Base-by-base conservation (phyloP, 768 basidiomycete genomes). In the Gymnopilus dilepis region DNA sequence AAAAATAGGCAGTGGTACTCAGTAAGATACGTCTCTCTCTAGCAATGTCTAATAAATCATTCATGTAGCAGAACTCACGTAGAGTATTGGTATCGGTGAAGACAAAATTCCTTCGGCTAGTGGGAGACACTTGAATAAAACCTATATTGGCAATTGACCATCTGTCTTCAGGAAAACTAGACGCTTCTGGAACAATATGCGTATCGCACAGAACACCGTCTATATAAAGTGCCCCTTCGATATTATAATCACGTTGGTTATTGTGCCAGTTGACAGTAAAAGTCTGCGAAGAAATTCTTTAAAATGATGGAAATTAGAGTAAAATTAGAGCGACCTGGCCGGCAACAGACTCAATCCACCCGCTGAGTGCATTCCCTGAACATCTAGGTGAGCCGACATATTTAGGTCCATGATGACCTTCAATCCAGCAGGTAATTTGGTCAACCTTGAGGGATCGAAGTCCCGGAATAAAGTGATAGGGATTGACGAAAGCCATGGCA, bases 211-310 rank as follows among this genome's bases (percentile, higher is more conserved):
- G 63, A 11, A 66, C 51, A 24, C 72, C 72, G 45, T 73, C 72
- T 31, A 71, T 71, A 45, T 56, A 54, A n/a, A 71, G 63, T 3
- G 42, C 55, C 12, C 62, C 72, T 59, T 71, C 69, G 28, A 73
- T 40, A 28, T 69, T 65, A 9, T 66, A 51, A 12, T 59, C 53
- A 41, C 72, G 61, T 2, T 56, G 65, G 8, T 58, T 56, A 47
- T 69, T 73, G 53, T 69, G 65, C 72, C 72, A 73, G 43, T 71
- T 71, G 13, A 73, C 68, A 34, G 70, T 65, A 62, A 73, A 71
- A 24, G 62, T 70, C 70, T 73, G 56, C 0, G 34, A 54, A 33
- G 47, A 33, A 26, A 24, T 21, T 17, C 33, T 57, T 17, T 7
- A 45, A 53, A 41, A 21, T 41, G 21, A 22, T 8, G 15, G 42